Percentiles rank a stretch among this genome's conserved stretches.
phyloP scores from a whole-genome alignment of 1,139 yeast genomes.

The Candida sojae region DNA sequence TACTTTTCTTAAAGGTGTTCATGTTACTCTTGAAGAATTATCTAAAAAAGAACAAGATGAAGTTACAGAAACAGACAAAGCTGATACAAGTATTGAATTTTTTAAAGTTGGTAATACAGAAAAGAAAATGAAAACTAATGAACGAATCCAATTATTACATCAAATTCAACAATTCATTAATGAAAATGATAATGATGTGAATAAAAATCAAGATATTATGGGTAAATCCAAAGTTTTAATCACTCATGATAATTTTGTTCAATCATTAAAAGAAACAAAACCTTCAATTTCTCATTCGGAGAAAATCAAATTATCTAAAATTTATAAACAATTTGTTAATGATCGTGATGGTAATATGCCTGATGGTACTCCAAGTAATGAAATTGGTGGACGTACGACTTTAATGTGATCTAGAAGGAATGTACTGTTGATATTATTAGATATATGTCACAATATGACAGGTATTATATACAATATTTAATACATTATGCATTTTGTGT shows the following conservation, averaged over 20 bases:
- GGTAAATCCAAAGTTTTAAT: constrained; percentile 37
- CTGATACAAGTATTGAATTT: constrained; percentile 28
- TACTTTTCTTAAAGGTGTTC: constrained; percentile 90
- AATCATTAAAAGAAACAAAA: constrained; percentile 73
- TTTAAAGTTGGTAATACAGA: constrained; percentile 34
- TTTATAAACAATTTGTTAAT: constrained; percentile 73
- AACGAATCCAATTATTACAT: constrained; percentile 44
- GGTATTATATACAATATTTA: no score
- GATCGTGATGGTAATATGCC: constrained; percentile 91
- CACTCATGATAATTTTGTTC: constrained; percentile 54
- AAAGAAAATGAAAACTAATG: constrained; percentile 43
- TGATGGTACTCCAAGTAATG: constrained; percentile 77
- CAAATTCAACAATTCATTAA: constrained; percentile 45
- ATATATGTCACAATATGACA: no score
- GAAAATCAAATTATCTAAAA: constrained; percentile 56
- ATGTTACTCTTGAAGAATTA: constrained; percentile 57
- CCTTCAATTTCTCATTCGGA: constrained; percentile 84
- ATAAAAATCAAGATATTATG: constrained; percentile 14
- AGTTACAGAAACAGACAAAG: constrained; percentile 16
- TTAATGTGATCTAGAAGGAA: constrained; percentile 46
- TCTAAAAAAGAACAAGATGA: constrained; percentile 32
- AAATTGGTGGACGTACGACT: constrained; percentile 83
- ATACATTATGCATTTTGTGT: no score
- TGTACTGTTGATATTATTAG: background rate
- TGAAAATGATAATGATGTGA: constrained; percentile 10